Percentiles rank a stretch among this genome's conserved stretches.
Conservation (phyloP, 2,329 filamentous ascomycete species). For the Alternaria dauci region DNA sequence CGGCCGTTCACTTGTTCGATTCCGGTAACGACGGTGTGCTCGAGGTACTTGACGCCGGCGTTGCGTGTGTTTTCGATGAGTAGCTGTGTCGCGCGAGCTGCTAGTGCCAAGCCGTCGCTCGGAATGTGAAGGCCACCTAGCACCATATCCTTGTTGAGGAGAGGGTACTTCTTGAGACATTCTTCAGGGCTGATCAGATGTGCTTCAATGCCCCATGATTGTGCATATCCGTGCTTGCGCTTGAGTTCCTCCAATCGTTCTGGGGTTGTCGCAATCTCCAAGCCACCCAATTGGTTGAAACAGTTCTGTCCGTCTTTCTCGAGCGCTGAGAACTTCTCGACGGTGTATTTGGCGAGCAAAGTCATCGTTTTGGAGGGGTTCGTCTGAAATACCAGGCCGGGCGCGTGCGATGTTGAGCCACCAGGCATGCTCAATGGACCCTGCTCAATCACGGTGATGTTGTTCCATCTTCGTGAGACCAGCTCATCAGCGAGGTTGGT, state of each 20-base stretch:
- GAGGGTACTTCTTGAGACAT: slow-evolving; percentile 63
- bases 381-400: slow-evolving; percentile 71
- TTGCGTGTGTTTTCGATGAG: slow-evolving; percentile 66
- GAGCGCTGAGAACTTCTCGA: slow-evolving; percentile 66
- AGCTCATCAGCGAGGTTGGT: slow-evolving; percentile 71
- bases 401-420: slow-evolving; percentile 71
- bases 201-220: slow-evolving; percentile 68
- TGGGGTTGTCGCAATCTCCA: slow-evolving; percentile 69
- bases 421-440: slow-evolving; percentile 69
- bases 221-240: slow-evolving; percentile 68
- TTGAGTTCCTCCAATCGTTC: slow-evolving; percentile 68
- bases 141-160: slow-evolving; percentile 62
- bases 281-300: slow-evolving; percentile 70
- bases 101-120: slow-evolving; percentile 67
- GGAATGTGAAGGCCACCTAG: slow-evolving; percentile 69
- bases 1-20: slow-evolving; percentile 60
- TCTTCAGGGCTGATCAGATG: slow-evolving; percentile 61
- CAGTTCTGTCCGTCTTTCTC: slow-evolving; percentile 56
- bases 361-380: slow-evolving; percentile 67
- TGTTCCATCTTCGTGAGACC: slow-evolving; percentile 66
- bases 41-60: slow-evolving; percentile 67
- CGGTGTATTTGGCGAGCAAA: slow-evolving; percentile 67
- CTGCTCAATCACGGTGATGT: slow-evolving; percentile 72
- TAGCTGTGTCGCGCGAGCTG: slow-evolving; percentile 68
- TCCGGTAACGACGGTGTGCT: slow-evolving; percentile 65